Evolutionary conservation across 768 basidiomycete genomes (phyloP).

Genomic region (Paxillus rubicundulus): DNA sequence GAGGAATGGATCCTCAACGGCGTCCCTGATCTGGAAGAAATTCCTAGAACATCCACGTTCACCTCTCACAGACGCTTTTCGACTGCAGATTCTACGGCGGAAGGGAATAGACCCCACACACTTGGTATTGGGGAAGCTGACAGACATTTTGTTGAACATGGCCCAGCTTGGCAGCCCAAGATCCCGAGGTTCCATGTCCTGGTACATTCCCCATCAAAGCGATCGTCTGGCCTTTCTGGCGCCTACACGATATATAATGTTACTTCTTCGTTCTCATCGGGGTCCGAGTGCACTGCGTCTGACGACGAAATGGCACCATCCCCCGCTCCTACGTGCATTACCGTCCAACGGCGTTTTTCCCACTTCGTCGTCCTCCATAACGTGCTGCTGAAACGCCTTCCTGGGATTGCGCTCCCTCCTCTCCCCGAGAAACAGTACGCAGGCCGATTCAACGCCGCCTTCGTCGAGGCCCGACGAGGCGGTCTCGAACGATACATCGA

Average conservation of each 20-base stretch:
- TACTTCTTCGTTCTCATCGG: constrained; percentile 61
- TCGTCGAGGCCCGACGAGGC: constrained; percentile 77
- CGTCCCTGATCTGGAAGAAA: constrained; percentile 32
- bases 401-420: constrained; percentile 75
- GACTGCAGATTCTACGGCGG: constrained; percentile 39
- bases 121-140: constrained; percentile 58
- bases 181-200: constrained; percentile 69
- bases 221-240: constrained; percentile 60
- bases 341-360: constrained; percentile 80
- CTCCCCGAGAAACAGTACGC: constrained; percentile 85
- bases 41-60: constrained; percentile 16
- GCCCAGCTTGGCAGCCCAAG: constrained; percentile 72
- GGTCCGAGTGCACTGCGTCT: constrained; percentile 14
- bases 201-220: constrained; percentile 80
- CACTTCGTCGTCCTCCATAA: constrained; percentile 80
- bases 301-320: constrained; percentile 22
- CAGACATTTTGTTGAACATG: constrained; percentile 66
- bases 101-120: constrained; percentile 37
- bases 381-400: constrained; percentile 62
- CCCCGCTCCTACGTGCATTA: constrained; percentile 52
- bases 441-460: constrained; percentile 75
- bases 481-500: constrained; percentile 79
- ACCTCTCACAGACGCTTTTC: constrained; percentile 26
- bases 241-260: constrained; percentile 75
- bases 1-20: constrained; percentile 83